These are phyloP conservation scores for Talaromyces sp. DNA, from an alignment of 2,329 filamentous ascomycete species.

Conservation along the genomic window DNA sequence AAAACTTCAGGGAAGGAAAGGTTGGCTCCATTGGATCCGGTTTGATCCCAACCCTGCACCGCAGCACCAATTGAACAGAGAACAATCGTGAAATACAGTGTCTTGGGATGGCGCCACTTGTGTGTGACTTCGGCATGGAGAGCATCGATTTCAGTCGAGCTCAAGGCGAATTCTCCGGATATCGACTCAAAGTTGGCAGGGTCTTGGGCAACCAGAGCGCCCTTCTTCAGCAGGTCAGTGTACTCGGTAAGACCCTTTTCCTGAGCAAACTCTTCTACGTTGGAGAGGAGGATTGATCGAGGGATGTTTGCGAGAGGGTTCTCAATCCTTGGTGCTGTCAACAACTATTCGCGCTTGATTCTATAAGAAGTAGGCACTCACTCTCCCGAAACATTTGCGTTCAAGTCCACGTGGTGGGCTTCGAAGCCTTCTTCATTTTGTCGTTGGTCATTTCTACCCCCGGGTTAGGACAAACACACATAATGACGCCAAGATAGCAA, in stretches of 20 bases:
- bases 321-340: conserved; percentile 39
- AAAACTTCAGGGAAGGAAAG: conserved; percentile 51
- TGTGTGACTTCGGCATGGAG: conserved; percentile 48
- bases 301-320: conserved; percentile 47
- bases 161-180: conserved; percentile 20
- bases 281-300: conserved; percentile 30
- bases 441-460: not conserved
- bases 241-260: conserved; percentile 44
- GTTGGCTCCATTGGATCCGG: conserved; percentile 55
- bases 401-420: not conserved
- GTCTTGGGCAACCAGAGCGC: conserved; percentile 52
- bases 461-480: not conserved
- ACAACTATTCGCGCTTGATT: not conserved
- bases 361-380: not conserved
- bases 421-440: not conserved
- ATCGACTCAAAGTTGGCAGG: conserved; percentile 45
- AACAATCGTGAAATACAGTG: conserved; percentile 53
- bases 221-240: conserved; percentile 46
- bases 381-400: not conserved
- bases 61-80: conserved; percentile 54
- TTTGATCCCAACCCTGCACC: conserved; percentile 56
- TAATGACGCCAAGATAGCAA: not conserved
- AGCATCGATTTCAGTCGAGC: conserved; percentile 43
- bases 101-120: conserved; percentile 51
- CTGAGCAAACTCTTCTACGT: conserved; percentile 36